Conservation (phyloP, 192 early-diverging fungal species). For the Linnemannia exigua region DNA sequence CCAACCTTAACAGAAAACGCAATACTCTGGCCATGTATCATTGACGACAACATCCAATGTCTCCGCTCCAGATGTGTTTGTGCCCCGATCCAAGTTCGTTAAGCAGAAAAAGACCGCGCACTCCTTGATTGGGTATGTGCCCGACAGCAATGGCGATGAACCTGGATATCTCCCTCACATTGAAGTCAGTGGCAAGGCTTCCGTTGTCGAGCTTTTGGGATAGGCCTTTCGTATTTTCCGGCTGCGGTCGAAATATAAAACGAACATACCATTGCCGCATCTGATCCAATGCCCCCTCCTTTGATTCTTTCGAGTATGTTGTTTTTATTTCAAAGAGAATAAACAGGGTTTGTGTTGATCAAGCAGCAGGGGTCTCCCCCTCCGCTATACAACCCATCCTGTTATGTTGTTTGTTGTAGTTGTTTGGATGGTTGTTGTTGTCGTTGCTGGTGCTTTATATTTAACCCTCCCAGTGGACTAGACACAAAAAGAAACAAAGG, state of each 20-base stretch:
- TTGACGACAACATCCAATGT: no score
- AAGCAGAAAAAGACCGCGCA: no score
- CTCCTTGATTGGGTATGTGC: no score
- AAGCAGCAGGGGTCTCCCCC: neutral
- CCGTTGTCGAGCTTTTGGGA: neutral
- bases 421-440: neutral
- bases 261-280: neutral
- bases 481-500: neutral
- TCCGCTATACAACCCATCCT: neutral
- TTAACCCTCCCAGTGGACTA: conserved; percentile 52
- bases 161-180: no score
- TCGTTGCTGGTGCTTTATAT: neutral
- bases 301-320: neutral
- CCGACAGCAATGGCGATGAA: no score
- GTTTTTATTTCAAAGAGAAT: conserved; percentile 6
- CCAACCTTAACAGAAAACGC: no score
- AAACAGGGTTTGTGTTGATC: neutral
- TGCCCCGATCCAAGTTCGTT: no score
- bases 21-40: no score
- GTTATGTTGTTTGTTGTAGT: neutral
- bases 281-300: neutral
- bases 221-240: neutral
- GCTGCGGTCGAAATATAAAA: neutral
- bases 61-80: no score
- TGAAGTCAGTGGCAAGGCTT: neutral